phyloP scores from a whole-genome alignment of 108 stramenopile species.

The Skeletonema grethae region DNA sequence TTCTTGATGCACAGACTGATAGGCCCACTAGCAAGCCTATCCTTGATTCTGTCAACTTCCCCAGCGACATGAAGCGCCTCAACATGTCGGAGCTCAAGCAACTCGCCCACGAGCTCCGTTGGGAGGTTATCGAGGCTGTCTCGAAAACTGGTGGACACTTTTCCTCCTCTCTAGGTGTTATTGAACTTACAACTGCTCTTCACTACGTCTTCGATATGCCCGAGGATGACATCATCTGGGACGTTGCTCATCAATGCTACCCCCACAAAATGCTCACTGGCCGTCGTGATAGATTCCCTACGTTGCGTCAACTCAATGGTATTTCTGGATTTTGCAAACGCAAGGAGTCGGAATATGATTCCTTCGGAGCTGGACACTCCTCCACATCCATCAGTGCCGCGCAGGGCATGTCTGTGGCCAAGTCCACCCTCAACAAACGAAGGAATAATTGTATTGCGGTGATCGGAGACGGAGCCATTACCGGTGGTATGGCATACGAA shows the following conservation, averaged over 20 bases:
- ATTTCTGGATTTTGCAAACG: constrained; percentile 96
- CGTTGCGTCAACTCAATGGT: constrained; percentile 88
- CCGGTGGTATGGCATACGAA: constrained; percentile 98
- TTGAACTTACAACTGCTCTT: constrained; percentile 95
- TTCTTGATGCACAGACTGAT: background rate
- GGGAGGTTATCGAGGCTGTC: constrained; percentile 93
- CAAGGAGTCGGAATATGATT: constrained; percentile 93
- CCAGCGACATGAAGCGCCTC: constrained; percentile 89
- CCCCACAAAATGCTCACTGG: constrained; percentile 98
- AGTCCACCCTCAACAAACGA: constrained; percentile 78
- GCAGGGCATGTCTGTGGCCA: constrained; percentile 95
- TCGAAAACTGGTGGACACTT: constrained; percentile 98
- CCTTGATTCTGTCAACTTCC: constrained; percentile 83
- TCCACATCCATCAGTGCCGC: constrained; percentile 92
- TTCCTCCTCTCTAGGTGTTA: constrained; percentile 91
- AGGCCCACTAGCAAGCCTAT: constrained; percentile 85
- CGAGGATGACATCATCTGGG: constrained; percentile 97
- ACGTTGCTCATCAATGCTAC: constrained; percentile 97
- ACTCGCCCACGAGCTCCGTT: constrained; percentile 93
- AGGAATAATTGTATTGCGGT: constrained; percentile 97
- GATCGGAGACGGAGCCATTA: constrained; percentile 98
- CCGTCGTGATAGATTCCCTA: constrained; percentile 79
- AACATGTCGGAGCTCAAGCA: constrained; percentile 90
- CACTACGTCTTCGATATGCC: constrained; percentile 99
- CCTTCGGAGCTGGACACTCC: constrained; percentile 96